Evolutionary conservation across 805 yeast genomes (phyloP).

Genomic region (Cyberlindnera subsufficiens): DNA sequence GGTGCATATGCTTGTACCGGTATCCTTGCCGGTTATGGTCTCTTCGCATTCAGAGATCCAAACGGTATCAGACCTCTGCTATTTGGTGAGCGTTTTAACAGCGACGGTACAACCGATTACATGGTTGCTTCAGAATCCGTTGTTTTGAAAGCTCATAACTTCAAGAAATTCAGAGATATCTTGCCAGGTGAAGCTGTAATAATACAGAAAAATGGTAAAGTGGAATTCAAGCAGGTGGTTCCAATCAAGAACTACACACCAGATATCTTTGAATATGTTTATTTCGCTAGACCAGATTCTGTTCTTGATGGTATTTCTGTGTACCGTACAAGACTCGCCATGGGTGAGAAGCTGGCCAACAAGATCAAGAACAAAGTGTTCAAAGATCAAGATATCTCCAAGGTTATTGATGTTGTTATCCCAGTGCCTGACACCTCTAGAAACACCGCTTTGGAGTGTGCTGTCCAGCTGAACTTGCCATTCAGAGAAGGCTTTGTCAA

Average conservation of each 20-base stretch:
- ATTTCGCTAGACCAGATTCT: slow-evolving; percentile 96
- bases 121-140: slow-evolving; percentile 96
- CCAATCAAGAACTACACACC: slow-evolving; percentile 79
- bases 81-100: slow-evolving; percentile 71
- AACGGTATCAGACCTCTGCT: slow-evolving; percentile 92
- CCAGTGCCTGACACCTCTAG: slow-evolving; percentile 99
- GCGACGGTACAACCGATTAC: slow-evolving; percentile 72
- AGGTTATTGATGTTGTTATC: slow-evolving; percentile 84
- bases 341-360: slow-evolving; percentile 87
- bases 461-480: slow-evolving; percentile 72
- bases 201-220: slow-evolving; percentile 70
- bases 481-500: slow-evolving; percentile 97
- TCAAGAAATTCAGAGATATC: slow-evolving; percentile 70
- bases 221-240: slow-evolving; percentile 84
- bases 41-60: slow-evolving; percentile 96
- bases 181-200: slow-evolving; percentile 96
- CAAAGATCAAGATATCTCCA: slow-evolving; percentile 39
- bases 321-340: slow-evolving; percentile 83
- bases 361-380: slow-evolving; percentile 44
- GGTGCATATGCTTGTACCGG: slow-evolving; percentile 98
- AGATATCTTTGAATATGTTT: slow-evolving; percentile 94
- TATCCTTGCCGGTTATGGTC: slow-evolving; percentile 92
- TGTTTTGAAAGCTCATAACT: slow-evolving; percentile 89
- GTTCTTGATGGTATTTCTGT: slow-evolving; percentile 96
- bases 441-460: slow-evolving; percentile 89